Percentiles rank a stretch among this genome's conserved stretches.
Conservation (phyloP, 495 filamentous ascomycete species). For the Clohesyomyces aquaticus region DNA sequence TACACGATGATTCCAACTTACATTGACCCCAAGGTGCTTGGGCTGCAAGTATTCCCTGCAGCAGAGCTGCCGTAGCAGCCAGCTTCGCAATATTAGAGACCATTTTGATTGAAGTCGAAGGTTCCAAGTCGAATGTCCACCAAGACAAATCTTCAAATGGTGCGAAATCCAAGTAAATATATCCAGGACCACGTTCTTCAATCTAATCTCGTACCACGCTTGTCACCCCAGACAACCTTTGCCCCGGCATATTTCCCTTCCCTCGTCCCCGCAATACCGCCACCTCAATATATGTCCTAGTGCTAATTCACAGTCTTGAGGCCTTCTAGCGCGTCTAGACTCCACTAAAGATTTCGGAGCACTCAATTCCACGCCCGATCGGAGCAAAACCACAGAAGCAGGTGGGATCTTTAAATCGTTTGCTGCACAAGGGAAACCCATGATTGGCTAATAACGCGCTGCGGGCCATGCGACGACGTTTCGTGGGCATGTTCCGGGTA, state of each 20-base stretch:
- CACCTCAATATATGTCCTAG: too few relatives aligned
- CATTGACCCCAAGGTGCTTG: slow-evolving; percentile 7
- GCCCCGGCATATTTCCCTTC: neutral
- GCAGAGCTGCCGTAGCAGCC: neutral
- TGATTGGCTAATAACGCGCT: neutral
- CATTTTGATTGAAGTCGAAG: slow-evolving; percentile 2
- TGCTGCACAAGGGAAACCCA: too few relatives aligned
- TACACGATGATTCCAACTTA: neutral
- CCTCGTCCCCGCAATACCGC: neutral
- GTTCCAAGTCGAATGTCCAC: neutral
- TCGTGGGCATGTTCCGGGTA: slow-evolving; percentile 23
- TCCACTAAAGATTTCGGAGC: neutral
- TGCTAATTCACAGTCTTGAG: too few relatives aligned
- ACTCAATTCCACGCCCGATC: neutral
- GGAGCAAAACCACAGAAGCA: neutral
- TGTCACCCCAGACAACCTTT: neutral
- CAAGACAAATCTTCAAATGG: neutral
- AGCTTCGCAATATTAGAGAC: neutral
- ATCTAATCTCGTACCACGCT: neutral
- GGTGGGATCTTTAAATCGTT: neutral
- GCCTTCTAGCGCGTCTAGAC: neutral
- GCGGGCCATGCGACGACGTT: slow-evolving; percentile 1
- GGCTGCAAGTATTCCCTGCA: slow-evolving; percentile 9
- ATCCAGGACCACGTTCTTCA: neutral
- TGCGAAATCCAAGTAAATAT: neutral